A percentile compares a stretch with the other conserved stretches of the same genome.
Conservation (phyloP, 1,139 yeast species). For the Pichia sp. region DNA sequence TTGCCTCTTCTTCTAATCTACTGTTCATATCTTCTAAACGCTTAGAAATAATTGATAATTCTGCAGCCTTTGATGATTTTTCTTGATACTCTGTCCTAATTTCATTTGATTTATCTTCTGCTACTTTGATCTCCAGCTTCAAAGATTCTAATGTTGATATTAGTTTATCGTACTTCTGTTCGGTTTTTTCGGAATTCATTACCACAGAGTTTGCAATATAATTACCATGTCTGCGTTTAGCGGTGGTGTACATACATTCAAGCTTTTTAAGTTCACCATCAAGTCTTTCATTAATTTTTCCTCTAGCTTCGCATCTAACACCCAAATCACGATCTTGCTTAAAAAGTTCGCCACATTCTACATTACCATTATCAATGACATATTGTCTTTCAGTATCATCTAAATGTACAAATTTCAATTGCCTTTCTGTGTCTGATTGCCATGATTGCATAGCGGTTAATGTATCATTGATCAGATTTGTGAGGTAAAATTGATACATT, state of each 20-base stretch:
- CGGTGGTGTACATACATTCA: background rate
- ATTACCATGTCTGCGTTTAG: constrained; percentile 17
- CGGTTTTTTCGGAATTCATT: constrained; percentile 18
- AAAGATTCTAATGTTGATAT: constrained; percentile 32
- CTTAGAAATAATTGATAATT: constrained; percentile 35
- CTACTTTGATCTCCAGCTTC: constrained; percentile 28
- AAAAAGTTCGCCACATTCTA: constrained; percentile 42
- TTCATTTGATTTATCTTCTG: constrained; percentile 35
- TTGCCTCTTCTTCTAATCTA: constrained; percentile 33
- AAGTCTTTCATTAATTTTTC: constrained; percentile 41
- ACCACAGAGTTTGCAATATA: constrained; percentile 7
- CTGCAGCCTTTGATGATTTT: constrained; percentile 51
- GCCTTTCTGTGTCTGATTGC: constrained; percentile 24
- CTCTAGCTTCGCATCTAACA: constrained; percentile 42
- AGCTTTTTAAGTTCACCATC: constrained; percentile 29
- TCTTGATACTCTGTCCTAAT: constrained; percentile 46
- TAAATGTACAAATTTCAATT: constrained; percentile 33
- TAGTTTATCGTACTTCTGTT: constrained; percentile 30
- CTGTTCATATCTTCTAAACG: constrained; percentile 29
- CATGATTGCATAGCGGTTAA: constrained; percentile 29
- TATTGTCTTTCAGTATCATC: constrained; percentile 47
- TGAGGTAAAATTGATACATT: constrained; percentile 22
- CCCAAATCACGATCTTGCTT: constrained; percentile 42
- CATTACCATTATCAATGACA: constrained; percentile 42
- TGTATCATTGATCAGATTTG: constrained; percentile 18